phyloP scores from a whole-genome alignment of 192 early-diverging fungal genomes.

The Backusella psychrophila region DNA sequence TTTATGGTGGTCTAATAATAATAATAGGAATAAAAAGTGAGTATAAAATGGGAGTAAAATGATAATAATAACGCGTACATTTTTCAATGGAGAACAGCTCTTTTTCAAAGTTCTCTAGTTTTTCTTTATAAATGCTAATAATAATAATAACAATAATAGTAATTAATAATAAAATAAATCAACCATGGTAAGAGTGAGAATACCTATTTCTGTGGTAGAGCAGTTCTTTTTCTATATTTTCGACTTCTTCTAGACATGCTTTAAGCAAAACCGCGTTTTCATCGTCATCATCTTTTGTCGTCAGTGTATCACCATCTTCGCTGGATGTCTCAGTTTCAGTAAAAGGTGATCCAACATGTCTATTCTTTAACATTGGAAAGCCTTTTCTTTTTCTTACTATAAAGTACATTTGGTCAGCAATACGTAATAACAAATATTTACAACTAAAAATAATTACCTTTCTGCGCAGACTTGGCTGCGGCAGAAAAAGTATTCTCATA shows the following conservation, averaged over 20 bases:
- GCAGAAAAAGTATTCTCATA: background rate
- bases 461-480: background rate
- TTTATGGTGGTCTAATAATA: background rate
- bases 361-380: background rate
- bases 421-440: background rate
- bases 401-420: background rate
- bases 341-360: background rate
- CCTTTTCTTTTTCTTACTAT: background rate
- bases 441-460: background rate
- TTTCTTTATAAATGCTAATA: constrained; percentile 6
- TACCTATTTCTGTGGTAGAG: background rate
- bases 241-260: background rate
- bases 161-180: background rate
- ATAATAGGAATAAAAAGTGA: background rate
- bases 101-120: background rate
- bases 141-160: background rate
- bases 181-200: background rate
- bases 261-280: background rate
- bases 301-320: background rate
- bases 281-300: background rate
- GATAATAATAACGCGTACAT: background rate
- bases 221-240: constrained; percentile 2
- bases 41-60: background rate
- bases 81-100: background rate
- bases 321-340: background rate